Evolutionary conservation across 441 rosid genomes (phyloP).

Genomic region (Corymbia calophylla): DNA sequence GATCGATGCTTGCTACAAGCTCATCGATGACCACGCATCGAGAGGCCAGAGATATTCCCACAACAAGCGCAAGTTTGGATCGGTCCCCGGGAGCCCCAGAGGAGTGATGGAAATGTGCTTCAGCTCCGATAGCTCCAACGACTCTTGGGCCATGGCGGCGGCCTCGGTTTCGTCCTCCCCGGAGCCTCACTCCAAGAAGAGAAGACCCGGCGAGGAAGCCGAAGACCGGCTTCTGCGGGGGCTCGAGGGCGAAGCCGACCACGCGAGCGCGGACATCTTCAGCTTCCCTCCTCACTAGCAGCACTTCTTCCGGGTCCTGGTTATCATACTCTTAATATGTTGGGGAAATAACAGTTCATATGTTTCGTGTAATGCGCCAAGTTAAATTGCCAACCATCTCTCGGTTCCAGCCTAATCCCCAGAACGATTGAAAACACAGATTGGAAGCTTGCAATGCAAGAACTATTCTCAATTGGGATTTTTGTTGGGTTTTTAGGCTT

Average conservation of each 20-base stretch:
- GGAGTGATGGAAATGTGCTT: constrained; percentile 1
- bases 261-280: constrained; percentile 18
- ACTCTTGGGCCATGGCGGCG: not conserved
- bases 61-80: constrained; percentile 40
- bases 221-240: not conserved
- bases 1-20: constrained; percentile 36
- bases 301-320: not conserved
- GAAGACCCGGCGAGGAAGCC: not conserved
- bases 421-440: not conserved
- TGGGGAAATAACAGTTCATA: constrained; percentile 7
- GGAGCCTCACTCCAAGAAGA: not conserved
- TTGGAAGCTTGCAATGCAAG: not conserved
- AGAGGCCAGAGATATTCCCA: constrained; percentile 6
- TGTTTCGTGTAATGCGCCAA: not conserved
- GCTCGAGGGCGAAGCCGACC: not conserved
- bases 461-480: not conserved
- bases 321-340: not conserved
- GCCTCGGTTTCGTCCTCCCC: not conserved
- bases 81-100: not conserved
- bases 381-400: constrained; percentile 65
- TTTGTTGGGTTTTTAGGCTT: not conserved
- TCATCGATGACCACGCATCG: constrained; percentile 26
- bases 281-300: constrained; percentile 28
- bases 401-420: not conserved
- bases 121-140: not conserved